A percentile compares a stretch with the other conserved stretches of the same genome.
These are phyloP conservation scores for Jamesozyma piceae DNA, from an alignment of 805 yeast species.

Conservation along the genomic window DNA sequence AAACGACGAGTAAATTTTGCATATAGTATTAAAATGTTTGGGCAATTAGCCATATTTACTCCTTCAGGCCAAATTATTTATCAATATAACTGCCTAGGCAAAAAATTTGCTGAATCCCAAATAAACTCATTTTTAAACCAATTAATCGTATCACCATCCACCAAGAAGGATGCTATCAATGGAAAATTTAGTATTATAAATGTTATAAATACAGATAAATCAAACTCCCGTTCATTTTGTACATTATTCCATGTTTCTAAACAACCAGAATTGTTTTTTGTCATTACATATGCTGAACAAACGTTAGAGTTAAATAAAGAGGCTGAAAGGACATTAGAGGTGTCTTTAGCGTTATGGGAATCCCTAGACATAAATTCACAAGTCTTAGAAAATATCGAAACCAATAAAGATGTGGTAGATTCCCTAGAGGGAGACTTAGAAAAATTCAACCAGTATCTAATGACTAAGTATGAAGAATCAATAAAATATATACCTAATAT, in stretches of 20 bases:
- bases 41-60: constrained; percentile 27
- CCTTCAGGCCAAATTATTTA: constrained; percentile 26
- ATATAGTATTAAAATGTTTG: constrained; percentile 18
- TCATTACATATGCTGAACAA: constrained; percentile 37
- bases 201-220: constrained; percentile 4
- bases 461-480: constrained; percentile 26
- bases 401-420: constrained; percentile 22
- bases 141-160: constrained; percentile 19
- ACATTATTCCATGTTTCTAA: constrained; percentile 26
- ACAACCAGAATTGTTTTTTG: constrained; percentile 28
- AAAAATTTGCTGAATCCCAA: constrained; percentile 23
- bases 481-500: constrained; percentile 5
- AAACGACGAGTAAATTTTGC: too few species aligned
- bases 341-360: constrained; percentile 31
- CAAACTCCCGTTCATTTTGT: constrained; percentile 12
- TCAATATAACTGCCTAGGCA: constrained; percentile 22
- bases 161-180: constrained; percentile 14
- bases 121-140: constrained; percentile 24
- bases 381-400: constrained; percentile 28
- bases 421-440: constrained; percentile 29
- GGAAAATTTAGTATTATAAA: constrained; percentile 14
- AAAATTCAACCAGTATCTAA: constrained; percentile 34
- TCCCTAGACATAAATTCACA: constrained; percentile 26
- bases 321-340: constrained; percentile 34
- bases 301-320: constrained; percentile 36